Evolutionary conservation across 768 basidiomycete species (phyloP), one percentile per base, ranked within the genome.

Genomic region (Gloeopeniophorella convolvens): DNA sequence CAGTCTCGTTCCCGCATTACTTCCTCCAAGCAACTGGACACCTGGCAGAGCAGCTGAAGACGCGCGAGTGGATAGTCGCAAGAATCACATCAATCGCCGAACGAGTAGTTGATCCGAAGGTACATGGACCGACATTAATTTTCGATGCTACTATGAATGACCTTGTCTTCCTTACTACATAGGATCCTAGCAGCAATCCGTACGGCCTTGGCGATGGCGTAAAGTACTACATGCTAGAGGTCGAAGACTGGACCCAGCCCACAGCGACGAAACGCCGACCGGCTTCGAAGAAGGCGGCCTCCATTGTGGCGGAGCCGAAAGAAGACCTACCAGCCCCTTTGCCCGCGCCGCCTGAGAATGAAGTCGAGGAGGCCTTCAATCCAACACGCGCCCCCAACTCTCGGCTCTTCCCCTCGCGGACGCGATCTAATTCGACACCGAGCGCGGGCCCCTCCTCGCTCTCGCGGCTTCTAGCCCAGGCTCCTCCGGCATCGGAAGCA

Each of bases 1-100:
- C 65, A 92, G 93, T 97, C 8, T 92, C 89, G 10, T 95, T 94
- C 68, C 96, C 96, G 41, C 95, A 98, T 68, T 94, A 97, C 68
- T 99, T 99, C 72, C 77, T 99, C 30, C 82, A 90, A 64, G 87
- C 90, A 4, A 87, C 83, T 1, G 87, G 84, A 1, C 83, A 85
- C 58, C 73, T 97, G 39, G 88, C 83, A 18, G 93, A 96, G 60
- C 89, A 93, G 64, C 72, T 96, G 52, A 89, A 88, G 70, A 82
- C 81, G 12, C 75, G 93, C 28, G 95, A 97, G 68, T 97, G 90
- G 91, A 89, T 94, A 59, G 91, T 95, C 18, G 92, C 91, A 5
- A 76, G 92, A 55, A 94, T 95, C 62, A 91, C 88, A 0, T 86
- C 83, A 13, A 87, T 95, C 46, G 76, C 85, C 1, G 92, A 95